Conservation (phyloP, 306 rosid species). For the Abrus precatorius region DNA sequence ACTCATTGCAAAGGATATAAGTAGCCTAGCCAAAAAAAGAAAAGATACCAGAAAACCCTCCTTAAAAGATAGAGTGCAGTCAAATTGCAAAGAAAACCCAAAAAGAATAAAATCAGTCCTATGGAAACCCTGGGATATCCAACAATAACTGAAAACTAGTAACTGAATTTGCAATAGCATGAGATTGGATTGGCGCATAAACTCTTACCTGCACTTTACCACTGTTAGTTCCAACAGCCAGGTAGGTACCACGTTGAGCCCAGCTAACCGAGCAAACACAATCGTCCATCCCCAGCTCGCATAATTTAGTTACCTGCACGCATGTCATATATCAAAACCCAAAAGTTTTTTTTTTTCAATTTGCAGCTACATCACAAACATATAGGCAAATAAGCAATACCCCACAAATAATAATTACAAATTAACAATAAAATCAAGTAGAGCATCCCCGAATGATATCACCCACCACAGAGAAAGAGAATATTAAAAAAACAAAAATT, state of each 20-base stretch:
- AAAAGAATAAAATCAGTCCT: not conserved
- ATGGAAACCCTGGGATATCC: not conserved
- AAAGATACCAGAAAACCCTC: not conserved
- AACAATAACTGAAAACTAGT: not conserved
- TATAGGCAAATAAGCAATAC: not conserved
- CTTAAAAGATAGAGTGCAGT: not conserved
- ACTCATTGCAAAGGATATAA: not conserved
- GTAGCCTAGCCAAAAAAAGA: not conserved
- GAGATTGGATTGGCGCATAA: not conserved
- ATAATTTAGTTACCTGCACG: conserved; percentile 81
- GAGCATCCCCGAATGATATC: conserved; percentile 10
- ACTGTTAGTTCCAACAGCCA: conserved; percentile 84
- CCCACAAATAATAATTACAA: not conserved
- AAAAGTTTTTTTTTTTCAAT: not conserved
- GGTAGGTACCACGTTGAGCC: conserved; percentile 89
- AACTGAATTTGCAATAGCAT: not conserved
- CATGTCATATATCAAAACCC: conserved; percentile 30
- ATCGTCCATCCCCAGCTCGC: conserved; percentile 84
- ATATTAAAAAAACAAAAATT: not conserved
- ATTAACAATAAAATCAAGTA: not conserved
- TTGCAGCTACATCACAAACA: not conserved
- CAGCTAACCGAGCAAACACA: conserved; percentile 89
- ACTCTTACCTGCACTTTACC: conserved; percentile 87
- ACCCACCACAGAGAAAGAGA: not conserved
- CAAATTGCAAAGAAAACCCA: not conserved